phyloP scores from a whole-genome alignment of 352 stramenopile species.

The Blastocystis sp. region DNA sequence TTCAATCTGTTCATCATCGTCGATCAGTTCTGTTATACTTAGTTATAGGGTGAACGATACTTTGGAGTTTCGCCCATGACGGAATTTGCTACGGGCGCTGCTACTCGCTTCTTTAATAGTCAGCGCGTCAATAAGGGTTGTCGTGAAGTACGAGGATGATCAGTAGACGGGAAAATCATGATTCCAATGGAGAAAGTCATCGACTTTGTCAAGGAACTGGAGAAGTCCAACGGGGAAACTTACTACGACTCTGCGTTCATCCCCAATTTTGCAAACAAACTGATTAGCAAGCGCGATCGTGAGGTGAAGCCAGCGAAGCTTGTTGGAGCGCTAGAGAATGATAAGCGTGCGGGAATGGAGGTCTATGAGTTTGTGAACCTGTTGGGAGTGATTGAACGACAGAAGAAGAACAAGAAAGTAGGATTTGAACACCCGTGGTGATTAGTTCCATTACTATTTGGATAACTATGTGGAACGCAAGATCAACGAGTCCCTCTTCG shows the following conservation, averaged over 20 bases:
- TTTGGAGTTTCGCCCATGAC: constrained; percentile 38
- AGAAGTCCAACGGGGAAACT: constrained; percentile 18
- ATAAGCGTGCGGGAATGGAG: background rate
- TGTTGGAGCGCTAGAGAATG: background rate
- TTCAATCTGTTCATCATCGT: constrained; percentile 52
- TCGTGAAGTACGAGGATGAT: background rate
- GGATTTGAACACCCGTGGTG: background rate
- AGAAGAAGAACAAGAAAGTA: constrained; percentile 23
- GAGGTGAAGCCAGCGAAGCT: background rate
- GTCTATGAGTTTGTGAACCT: constrained; percentile 47
- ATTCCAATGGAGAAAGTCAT: background rate
- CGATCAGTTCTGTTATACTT: background rate
- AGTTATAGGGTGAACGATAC: constrained; percentile 42
- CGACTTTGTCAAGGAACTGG: background rate
- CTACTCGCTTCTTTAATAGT: background rate
- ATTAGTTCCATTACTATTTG: constrained; percentile 46
- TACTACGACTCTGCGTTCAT: constrained; percentile 4
- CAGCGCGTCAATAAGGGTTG: constrained; percentile 3
- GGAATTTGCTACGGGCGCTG: background rate
- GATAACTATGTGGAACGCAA: constrained; percentile 1
- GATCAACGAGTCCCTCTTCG: constrained; percentile 34
- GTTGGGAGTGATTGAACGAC: constrained; percentile 5
- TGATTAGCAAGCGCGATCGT: background rate
- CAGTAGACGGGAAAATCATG: background rate
- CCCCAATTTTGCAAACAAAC: constrained; percentile 33